These are phyloP conservation scores for Coemansia biformis DNA, from an alignment of 192 early-diverging fungal genomes.

Conservation along the genomic window DNA sequence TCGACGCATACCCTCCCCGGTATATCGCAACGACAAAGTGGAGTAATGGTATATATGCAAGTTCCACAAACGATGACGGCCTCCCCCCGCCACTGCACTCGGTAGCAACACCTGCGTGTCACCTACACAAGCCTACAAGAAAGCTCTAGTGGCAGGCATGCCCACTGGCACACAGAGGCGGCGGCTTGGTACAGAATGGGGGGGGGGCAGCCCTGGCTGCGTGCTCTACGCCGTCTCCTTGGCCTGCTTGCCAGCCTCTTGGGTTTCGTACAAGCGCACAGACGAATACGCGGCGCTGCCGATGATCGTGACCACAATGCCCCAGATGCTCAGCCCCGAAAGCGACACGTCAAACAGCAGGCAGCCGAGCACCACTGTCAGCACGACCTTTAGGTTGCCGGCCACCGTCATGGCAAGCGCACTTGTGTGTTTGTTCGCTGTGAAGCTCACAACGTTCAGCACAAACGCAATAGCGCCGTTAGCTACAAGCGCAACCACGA, in stretches of 20 bases:
- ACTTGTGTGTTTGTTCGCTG: slow-evolving; percentile 79
- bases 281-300: slow-evolving; percentile 27
- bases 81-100: too few relatives aligned
- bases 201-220: too few relatives aligned
- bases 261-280: slow-evolving; percentile 8
- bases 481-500: slow-evolving; percentile 54
- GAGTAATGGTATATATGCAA: too few relatives aligned
- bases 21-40: too few relatives aligned
- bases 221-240: not conserved
- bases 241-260: too few relatives aligned
- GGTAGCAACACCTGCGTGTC: too few relatives aligned
- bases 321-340: slow-evolving; percentile 24
- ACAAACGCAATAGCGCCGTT: slow-evolving; percentile 83
- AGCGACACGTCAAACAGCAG: slow-evolving; percentile 29
- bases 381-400: slow-evolving; percentile 56
- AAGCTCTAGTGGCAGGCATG: too few relatives aligned
- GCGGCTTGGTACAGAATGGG: too few relatives aligned
- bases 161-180: too few relatives aligned
- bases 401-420: slow-evolving; percentile 57
- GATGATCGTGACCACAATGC: slow-evolving; percentile 35
- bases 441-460: slow-evolving; percentile 80
- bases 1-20: too few relatives aligned
- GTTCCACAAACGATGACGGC: too few relatives aligned
- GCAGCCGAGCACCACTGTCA: slow-evolving; percentile 47
- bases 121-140: too few relatives aligned